Conservation (phyloP, 441 rosid genomes). For the Pelargonium citronellum region DNA sequence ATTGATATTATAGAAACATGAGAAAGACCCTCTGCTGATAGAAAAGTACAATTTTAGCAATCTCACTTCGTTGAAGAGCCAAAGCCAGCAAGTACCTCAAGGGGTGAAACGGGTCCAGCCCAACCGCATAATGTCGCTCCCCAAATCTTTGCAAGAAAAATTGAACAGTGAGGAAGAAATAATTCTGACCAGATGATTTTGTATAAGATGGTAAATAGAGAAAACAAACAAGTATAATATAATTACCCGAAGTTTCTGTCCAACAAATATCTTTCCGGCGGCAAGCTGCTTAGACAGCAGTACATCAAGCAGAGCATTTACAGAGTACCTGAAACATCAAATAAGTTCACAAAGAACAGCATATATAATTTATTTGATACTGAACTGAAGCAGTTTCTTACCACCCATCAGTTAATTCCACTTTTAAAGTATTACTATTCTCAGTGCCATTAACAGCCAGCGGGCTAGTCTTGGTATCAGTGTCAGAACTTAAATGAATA, state of each 20-base stretch:
- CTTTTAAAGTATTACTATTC: constrained; percentile 36
- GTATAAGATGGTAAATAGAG: constrained; percentile 19
- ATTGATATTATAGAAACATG: constrained; percentile 37
- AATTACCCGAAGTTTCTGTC: constrained; percentile 89
- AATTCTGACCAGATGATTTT: constrained; percentile 17
- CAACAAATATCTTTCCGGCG: constrained; percentile 68
- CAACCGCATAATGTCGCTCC: constrained; percentile 84
- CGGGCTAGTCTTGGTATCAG: constrained; percentile 28
- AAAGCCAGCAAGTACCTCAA: constrained; percentile 54
- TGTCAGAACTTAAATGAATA: constrained; percentile 31
- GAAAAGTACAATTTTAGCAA: constrained; percentile 23
- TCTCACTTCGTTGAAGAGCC: constrained; percentile 22
- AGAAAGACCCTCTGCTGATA: constrained; percentile 17
- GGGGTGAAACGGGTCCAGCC: constrained; percentile 78
- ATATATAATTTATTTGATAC: constrained; percentile 11
- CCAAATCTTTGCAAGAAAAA: constrained; percentile 55
- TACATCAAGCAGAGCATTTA: constrained; percentile 66
- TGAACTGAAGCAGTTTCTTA: constrained; percentile 24
- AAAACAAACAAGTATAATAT: constrained; percentile 15
- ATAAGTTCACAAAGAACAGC: constrained; percentile 20
- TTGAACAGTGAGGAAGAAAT: constrained; percentile 25
- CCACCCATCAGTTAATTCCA: constrained; percentile 92
- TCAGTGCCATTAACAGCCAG: constrained; percentile 33
- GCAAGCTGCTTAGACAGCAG: constrained; percentile 55
- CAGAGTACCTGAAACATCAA: constrained; percentile 59